Conservation (phyloP, 306 rosid genomes). For the Fagus sylvatica region DNA sequence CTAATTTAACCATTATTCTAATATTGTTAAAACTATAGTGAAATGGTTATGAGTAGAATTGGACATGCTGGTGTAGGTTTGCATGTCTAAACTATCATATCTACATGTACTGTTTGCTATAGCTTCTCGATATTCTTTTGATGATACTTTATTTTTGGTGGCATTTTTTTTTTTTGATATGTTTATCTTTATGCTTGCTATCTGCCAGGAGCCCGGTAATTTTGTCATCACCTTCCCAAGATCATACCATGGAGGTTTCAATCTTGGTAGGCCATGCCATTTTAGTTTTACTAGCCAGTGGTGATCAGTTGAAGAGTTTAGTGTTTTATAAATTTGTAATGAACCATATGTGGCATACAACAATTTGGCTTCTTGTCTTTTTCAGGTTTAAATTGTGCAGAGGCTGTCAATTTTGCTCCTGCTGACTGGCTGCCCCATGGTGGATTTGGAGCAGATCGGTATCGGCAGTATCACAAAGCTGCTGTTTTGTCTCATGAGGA, state of each 20-base stretch:
- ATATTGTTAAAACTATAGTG: background rate
- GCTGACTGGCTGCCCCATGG: slow-evolving; percentile 99
- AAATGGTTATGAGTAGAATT: background rate
- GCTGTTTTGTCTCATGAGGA: slow-evolving; percentile 96
- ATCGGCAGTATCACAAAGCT: slow-evolving; percentile 77
- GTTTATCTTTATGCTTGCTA: slow-evolving; percentile 33
- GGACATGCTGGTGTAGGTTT: background rate
- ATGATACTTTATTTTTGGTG: slow-evolving; percentile 8
- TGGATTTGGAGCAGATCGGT: slow-evolving; percentile 90
- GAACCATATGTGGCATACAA: slow-evolving; percentile 10
- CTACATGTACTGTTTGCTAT: background rate
- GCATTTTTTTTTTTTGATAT: background rate
- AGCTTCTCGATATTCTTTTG: background rate
- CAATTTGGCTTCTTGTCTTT: slow-evolving; percentile 27
- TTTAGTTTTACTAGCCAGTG: slow-evolving; percentile 24
- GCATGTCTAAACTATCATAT: background rate
- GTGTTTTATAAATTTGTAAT: slow-evolving; percentile 11
- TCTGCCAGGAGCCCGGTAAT: slow-evolving; percentile 90
- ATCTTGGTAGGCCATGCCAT: slow-evolving; percentile 65
- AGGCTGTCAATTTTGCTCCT: slow-evolving; percentile 99
- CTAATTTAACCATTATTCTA: too few species aligned
- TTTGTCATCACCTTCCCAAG: slow-evolving; percentile 95
- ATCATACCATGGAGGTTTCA: slow-evolving; percentile 97
- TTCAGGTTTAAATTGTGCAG: slow-evolving; percentile 95
- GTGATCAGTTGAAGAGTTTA: slow-evolving; percentile 19